A percentile compares a stretch with the other conserved stretches of the same genome.
Evolutionary conservation across 192 early-diverging fungal genomes (phyloP).

Genomic region (Dissophora globulifera): DNA sequence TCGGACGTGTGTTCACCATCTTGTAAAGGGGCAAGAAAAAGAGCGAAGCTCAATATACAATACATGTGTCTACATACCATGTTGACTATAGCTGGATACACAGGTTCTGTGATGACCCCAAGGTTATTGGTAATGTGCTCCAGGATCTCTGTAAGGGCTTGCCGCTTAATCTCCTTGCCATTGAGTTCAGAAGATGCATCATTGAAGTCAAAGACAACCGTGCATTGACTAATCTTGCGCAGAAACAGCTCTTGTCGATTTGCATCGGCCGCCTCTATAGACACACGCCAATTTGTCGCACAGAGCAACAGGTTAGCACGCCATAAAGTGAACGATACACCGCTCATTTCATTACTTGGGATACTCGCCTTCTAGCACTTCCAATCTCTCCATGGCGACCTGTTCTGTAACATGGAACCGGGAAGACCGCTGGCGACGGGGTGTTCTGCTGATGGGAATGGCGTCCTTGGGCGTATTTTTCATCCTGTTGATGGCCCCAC

Average conservation of each 20-base stretch:
- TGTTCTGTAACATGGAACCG: conserved; percentile 86
- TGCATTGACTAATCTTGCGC: conserved; percentile 92
- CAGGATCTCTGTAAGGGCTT: conserved; percentile 89
- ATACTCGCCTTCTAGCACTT: conserved; percentile 76
- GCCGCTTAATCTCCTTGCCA: conserved; percentile 96
- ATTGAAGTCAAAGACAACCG: conserved; percentile 95
- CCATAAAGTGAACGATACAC: too few relatives aligned
- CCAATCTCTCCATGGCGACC: conserved; percentile 82
- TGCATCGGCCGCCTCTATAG: conserved; percentile 76
- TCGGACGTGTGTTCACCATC: too few relatives aligned
- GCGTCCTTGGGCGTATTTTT: conserved; percentile 71
- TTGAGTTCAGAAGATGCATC: conserved; percentile 87
- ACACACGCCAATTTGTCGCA: too few relatives aligned
- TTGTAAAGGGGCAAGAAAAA: too few relatives aligned
- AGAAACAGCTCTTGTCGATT: conserved; percentile 91
- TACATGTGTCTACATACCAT: conserved; percentile 80
- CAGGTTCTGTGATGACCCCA: conserved; percentile 86
- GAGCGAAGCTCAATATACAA: background rate
- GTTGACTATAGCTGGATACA: conserved; percentile 92
- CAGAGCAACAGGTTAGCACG: too few relatives aligned
- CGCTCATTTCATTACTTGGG: background rate
- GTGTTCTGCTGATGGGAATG: conserved; percentile 83
- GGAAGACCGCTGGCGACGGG: conserved; percentile 85
- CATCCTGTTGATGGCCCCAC: conserved; percentile 59
- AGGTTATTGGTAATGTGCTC: conserved; percentile 93